Evolutionary conservation across 2,329 filamentous ascomycete species (phyloP), one percentile per base, ranked within the genome.

Genomic region (Colletotrichum acutatum): DNA sequence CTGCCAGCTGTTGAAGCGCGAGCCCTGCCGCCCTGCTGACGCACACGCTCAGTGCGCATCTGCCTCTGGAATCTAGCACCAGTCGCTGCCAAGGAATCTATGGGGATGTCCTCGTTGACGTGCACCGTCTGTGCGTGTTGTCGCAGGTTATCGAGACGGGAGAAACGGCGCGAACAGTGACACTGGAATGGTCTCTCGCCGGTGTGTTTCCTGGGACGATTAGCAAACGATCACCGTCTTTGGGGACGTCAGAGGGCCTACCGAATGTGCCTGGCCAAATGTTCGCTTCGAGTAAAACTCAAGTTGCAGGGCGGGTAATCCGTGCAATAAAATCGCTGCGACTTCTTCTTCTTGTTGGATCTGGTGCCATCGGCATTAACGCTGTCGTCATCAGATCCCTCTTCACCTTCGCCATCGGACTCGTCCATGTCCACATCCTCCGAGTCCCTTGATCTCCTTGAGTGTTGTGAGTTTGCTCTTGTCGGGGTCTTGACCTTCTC

Each of bases 51-150:
- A 0, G 94, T 97, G 66, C 96, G 90, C 72, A 98, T 95, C 82
- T 98, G 95, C 74, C 96, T 90, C 78, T 98, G 96, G 78, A 97
- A 98, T 52, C 96, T 89, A 9, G 95, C 97, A 28, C 95, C 95
- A 1, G 94, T 97, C 4, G 96, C 97, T 19, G 97, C 97, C 24
- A 98, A 89, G 1, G 97, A 98, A 81, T 98, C 95, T 53, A 92
- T 91, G 4, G 97, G 97, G 42, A 99, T 99, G 70, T 98, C 95
- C 81, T 98, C 97, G 81, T 98, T 98, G 71, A 97, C 94, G 81
- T 99, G 97, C 1, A 99, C 97, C 0, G 97, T 98, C 82, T 98
- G 95, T 57, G 97, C 97, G 86, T 99, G 97, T 81, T 99, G 97
- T 72, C 97, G 91, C 64, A 99, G 86, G 80, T 99, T 99, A 82